phyloP scores from a whole-genome alignment of 164 flowering plant genomes.

The Kingdonia uniflora region DNA sequence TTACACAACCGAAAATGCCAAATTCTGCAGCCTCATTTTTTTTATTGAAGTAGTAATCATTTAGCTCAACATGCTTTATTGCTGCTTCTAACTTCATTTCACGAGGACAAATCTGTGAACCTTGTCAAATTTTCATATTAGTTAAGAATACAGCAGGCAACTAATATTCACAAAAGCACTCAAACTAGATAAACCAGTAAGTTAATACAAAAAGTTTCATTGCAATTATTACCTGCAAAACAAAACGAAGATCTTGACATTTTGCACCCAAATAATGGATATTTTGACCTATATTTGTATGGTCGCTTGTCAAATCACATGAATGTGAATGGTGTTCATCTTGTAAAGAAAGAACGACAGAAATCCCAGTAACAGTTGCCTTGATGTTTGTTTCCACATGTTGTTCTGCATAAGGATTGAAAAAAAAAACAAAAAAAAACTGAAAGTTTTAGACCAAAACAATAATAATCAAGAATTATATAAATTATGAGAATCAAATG shows the following conservation, averaged over 20 bases:
- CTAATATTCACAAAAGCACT: not conserved
- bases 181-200: not conserved
- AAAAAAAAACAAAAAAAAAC: not conserved
- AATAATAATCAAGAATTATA: not conserved
- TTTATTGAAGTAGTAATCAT: constrained; percentile 32
- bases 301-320: constrained; percentile 12
- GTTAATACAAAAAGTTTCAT: constrained; percentile 1
- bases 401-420: constrained; percentile 45
- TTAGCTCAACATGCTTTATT: constrained; percentile 47
- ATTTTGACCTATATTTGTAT: constrained; percentile 14
- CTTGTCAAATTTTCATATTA: constrained; percentile 29
- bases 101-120: constrained; percentile 62
- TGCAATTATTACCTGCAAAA: constrained; percentile 53
- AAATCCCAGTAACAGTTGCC: constrained; percentile 50
- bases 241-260: constrained; percentile 32
- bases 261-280: constrained; percentile 44
- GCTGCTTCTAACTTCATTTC: constrained; percentile 52
- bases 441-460: not conserved
- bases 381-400: constrained; percentile 62
- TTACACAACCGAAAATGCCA: constrained; percentile 9
- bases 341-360: constrained; percentile 45
- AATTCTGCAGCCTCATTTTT: constrained; percentile 11
- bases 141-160: not conserved
- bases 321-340: constrained; percentile 38
- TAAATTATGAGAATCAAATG: not conserved